phyloP scores from a whole-genome alignment of 1,284 basidiomycete genomes.

The Pulchroboletus neoregius region DNA sequence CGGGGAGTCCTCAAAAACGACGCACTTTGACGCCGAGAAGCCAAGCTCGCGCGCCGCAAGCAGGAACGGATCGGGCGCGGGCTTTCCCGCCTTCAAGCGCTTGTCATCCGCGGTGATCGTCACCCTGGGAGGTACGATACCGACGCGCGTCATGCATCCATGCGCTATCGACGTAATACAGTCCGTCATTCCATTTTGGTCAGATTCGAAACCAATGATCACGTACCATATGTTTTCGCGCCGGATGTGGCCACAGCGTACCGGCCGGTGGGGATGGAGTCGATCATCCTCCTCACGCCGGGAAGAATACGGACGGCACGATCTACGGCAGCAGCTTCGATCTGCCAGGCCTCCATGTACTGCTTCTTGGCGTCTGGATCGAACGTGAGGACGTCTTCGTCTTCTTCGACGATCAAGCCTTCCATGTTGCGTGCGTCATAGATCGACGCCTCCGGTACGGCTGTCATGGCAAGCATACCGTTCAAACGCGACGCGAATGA shows the following conservation, averaged over 20 bases:
- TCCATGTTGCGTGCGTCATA: constrained; percentile 37
- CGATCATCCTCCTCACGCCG: constrained; percentile 66
- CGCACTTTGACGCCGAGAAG: constrained; percentile 51
- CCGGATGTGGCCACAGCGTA: constrained; percentile 78
- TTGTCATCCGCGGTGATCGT: constrained; percentile 80
- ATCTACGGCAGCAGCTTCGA: constrained; percentile 61
- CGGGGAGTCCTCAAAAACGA: constrained; percentile 76
- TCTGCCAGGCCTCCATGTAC: constrained; percentile 48
- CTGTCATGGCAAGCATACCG: constrained; percentile 44
- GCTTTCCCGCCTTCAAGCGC: constrained; percentile 62
- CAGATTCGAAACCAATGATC: too few relatives aligned
- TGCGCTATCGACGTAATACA: constrained; percentile 39
- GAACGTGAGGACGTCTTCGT: constrained; percentile 33
- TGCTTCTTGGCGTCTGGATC: constrained; percentile 34
- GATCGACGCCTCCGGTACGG: constrained; percentile 37
- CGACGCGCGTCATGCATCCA: constrained; percentile 69
- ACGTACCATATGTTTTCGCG: constrained; percentile 65
- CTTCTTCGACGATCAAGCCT: constrained; percentile 39
- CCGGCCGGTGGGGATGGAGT: constrained; percentile 60
- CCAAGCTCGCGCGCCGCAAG: constrained; percentile 73
- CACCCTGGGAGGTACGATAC: constrained; percentile 66
- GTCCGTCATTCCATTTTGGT: not conserved
- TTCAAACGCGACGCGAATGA: constrained; percentile 49
- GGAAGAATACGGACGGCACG: constrained; percentile 71
- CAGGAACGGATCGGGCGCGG: constrained; percentile 71